Base-by-base conservation (phyloP, 164 flowering plant genomes). In the Umbilicus rupestris region DNA sequence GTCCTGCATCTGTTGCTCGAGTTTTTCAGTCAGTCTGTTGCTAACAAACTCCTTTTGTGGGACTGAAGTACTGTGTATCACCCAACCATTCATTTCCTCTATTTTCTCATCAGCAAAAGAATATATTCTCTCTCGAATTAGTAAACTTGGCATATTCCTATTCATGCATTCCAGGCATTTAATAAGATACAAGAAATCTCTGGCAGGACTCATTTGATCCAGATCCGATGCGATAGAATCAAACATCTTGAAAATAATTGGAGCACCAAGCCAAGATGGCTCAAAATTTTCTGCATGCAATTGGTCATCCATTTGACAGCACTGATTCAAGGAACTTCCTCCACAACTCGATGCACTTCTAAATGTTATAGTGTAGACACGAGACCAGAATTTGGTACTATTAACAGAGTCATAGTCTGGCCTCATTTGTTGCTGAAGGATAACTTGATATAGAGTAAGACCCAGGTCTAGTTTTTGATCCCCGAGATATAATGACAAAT, bases 1-100 rank as follows among this genome's bases (percentile, higher is more conserved):
- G 45, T 95, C 96, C 30, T 81, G 82, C 87, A 95, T 83, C 76
- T 92, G 99, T 76, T 88, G 96, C 72, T 88, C 94, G 31, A 95
- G 72, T 74, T 92, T 95, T 67, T 88, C 96, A 33, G 97, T 84
- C 71, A 95, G 68, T 72, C 83, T 95, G 71, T 65, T 75, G 78
- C 73, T 85, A 28, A 87, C 81, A 76, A 95, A 92, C 76, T 95
- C 97, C 70, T 64, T 72, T 59, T 79, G 87, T 55, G 86, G 75
- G 55, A 92, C 66, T 49, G 69, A 66, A 66, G 73, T 66, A 70
- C 75, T 70, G 52, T 50, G 6, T 30, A 79, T 74, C 70, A 63
- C 79, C 41, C 87, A 68, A 65, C 70, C 49, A 68, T 85, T 83
- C 77, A 87, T 71, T 66, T 76, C 70, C 60, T 75, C 73, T 20